Percentiles rank a stretch among this genome's conserved stretches.
These are phyloP conservation scores for Picochlorum costavermella DNA, from an alignment of 139 green algal species.

Conservation along the genomic window DNA sequence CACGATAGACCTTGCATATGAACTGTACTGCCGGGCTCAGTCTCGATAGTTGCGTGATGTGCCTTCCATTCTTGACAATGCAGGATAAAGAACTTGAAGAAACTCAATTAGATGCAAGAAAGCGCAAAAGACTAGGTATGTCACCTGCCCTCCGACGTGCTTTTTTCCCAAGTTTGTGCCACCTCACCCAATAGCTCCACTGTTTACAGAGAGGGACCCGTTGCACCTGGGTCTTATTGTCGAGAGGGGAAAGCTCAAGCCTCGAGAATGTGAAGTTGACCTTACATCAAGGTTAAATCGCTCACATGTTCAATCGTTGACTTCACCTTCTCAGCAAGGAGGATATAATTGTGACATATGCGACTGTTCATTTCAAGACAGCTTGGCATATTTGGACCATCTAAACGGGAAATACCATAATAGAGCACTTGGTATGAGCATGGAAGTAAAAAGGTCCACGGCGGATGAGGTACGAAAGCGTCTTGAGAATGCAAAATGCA, in stretches of 20 bases:
- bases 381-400: constrained; percentile 90
- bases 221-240: constrained; percentile 84
- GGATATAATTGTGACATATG: constrained; percentile 96
- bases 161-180: not conserved
- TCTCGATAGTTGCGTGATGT: too few species aligned
- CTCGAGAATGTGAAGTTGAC: constrained; percentile 69
- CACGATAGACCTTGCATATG: not conserved
- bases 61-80: not conserved
- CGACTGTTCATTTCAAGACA: constrained; percentile 91
- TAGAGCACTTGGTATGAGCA: constrained; percentile 89
- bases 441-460: constrained; percentile 80
- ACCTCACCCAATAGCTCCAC: constrained; percentile 1
- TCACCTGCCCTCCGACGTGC: not conserved
- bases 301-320: constrained; percentile 51
- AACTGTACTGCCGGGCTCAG: too few species aligned
- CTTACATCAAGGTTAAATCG: constrained; percentile 66
- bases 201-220: constrained; percentile 58
- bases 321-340: constrained; percentile 32
- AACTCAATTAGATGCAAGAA: constrained; percentile 49
- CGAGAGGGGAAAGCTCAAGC: constrained; percentile 58
- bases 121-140: constrained; percentile 43
- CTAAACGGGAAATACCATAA: constrained; percentile 99
- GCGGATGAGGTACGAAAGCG: constrained; percentile 65
- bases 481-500: constrained; percentile 40
- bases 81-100: constrained; percentile 35